These are phyloP conservation scores for Capsella rubella DNA, from an alignment of 441 rosid genomes.

Conservation along the genomic window DNA sequence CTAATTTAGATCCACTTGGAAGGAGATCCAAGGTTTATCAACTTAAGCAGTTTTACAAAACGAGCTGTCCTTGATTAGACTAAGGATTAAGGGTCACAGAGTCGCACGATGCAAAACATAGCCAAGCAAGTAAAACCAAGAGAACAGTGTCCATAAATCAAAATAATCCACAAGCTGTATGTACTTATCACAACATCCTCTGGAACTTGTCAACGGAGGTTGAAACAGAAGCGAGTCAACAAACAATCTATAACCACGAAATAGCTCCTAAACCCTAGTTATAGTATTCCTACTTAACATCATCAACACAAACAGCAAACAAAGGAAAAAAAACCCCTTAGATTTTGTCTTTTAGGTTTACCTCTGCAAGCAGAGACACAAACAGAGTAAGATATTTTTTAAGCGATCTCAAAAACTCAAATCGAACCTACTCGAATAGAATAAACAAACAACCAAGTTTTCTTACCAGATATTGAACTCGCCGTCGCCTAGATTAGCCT, in stretches of 20 bases:
- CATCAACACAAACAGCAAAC: background rate
- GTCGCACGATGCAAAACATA: conserved; percentile 4
- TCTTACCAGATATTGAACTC: conserved; percentile 33
- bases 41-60: background rate
- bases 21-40: background rate
- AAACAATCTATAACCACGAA: background rate
- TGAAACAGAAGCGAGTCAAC: background rate
- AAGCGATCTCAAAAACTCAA: conserved; percentile 13
- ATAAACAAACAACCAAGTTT: background rate
- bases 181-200: background rate
- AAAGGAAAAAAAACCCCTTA: background rate
- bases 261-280: conserved; percentile 26
- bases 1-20: background rate
- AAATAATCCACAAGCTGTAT: background rate
- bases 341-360: background rate
- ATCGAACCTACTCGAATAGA: background rate
- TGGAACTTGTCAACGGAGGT: background rate
- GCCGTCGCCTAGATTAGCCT: conserved; percentile 26
- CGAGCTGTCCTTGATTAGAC: background rate
- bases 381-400: background rate
- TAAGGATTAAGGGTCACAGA: background rate
- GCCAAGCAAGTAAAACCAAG: conserved; percentile 11
- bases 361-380: background rate
- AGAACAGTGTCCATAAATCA: background rate
- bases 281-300: conserved; percentile 1